These are phyloP conservation scores for Tolypocladium guangdongense DNA, from an alignment of 2,329 filamentous ascomycete species.

Conservation along the genomic window DNA sequence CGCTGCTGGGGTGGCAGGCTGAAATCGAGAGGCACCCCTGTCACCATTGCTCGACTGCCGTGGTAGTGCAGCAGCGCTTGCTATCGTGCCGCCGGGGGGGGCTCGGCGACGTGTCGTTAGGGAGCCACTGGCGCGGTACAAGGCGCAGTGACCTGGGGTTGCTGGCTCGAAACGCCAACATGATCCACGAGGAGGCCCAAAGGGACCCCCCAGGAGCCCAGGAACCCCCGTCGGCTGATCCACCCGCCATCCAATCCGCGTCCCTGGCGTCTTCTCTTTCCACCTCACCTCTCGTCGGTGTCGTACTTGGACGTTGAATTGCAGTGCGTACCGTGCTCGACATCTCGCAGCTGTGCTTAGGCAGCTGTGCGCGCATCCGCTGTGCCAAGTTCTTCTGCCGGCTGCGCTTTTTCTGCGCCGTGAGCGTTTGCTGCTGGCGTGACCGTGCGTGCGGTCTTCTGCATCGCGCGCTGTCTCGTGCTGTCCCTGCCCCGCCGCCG, in stretches of 20 bases:
- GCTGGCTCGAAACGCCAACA: background rate
- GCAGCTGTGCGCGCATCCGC: background rate
- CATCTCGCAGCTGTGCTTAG: background rate
- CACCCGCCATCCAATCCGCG: background rate
- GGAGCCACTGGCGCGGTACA: background rate
- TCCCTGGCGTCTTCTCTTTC: background rate
- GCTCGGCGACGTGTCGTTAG: background rate
- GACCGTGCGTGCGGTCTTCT: background rate
- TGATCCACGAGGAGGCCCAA: constrained; percentile 2
- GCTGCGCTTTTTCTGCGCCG: background rate
- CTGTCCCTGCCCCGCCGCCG: no score
- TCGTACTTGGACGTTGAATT: no score
- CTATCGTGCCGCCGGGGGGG: background rate
- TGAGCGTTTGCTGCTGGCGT: background rate
- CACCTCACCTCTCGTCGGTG: background rate
- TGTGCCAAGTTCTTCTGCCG: background rate
- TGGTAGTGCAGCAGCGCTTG: background rate
- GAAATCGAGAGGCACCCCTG: background rate
- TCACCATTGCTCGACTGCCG: constrained; percentile 1
- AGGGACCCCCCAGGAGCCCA: background rate
- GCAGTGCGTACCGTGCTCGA: background rate
- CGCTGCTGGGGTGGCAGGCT: background rate
- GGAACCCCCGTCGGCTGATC: background rate
- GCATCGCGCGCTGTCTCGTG: background rate
- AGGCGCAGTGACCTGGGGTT: background rate